phyloP scores from a whole-genome alignment of 2,329 filamentous ascomycete genomes.

The Calonectria pauciramosa region DNA sequence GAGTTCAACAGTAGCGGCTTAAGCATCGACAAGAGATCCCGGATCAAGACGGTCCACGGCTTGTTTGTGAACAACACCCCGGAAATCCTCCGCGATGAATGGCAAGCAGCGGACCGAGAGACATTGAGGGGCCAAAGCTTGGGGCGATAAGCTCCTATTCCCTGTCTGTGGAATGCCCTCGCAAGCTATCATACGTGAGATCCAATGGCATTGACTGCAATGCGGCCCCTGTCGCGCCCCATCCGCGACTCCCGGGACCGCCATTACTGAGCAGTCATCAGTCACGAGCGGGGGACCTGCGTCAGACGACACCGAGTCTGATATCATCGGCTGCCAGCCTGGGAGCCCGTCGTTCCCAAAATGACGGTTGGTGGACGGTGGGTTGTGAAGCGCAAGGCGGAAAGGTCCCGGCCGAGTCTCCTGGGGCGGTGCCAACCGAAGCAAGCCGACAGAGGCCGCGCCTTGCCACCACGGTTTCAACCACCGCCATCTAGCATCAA shows the following conservation, averaged over 20 bases:
- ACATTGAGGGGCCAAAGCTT: conserved; percentile 25
- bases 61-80: conserved; percentile 31
- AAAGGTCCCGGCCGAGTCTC: conserved; percentile 46
- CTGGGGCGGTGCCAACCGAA: conserved; percentile 52
- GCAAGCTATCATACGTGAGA: conserved; percentile 26
- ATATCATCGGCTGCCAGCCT: conserved; percentile 43
- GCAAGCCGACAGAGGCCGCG: conserved; percentile 58
- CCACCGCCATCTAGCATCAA: conserved; percentile 13
- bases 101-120: conserved; percentile 45
- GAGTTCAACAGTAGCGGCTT: conserved; percentile 40
- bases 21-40: conserved; percentile 33
- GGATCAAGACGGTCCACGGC: conserved; percentile 19
- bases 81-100: conserved; percentile 45
- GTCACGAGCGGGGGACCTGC: conserved; percentile 42
- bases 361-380: conserved; percentile 36
- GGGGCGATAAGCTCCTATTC: conserved; percentile 16
- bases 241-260: conserved; percentile 27
- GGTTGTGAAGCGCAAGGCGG: conserved; percentile 45
- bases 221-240: conserved; percentile 26
- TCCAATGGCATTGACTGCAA: conserved; percentile 39
- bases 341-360: conserved; percentile 27
- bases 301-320: conserved; percentile 42
- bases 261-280: conserved; percentile 34
- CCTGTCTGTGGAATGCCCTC: conserved; percentile 17
- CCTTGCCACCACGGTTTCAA: conserved; percentile 29